Evolutionary conservation across 768 basidiomycete genomes (phyloP), one percentile per base, ranked within the genome.

Genomic region (Leucogyrophana mollusca): DNA sequence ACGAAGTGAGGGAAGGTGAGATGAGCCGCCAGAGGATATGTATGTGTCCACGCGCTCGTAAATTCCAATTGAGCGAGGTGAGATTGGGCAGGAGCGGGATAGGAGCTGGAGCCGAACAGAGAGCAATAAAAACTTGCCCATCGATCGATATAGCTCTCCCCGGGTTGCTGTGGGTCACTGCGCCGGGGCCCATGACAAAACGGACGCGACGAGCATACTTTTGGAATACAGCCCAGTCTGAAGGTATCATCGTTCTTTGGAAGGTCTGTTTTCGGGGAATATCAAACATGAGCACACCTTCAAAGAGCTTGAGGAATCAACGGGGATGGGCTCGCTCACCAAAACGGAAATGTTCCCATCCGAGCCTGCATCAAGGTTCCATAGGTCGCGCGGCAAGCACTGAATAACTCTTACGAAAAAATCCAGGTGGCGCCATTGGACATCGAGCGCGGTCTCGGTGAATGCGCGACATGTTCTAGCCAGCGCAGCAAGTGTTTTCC

Each of bases 311-410:
- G n/a, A n/a, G n/a, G n/a, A 30, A 30, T 30, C 6, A 30, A 13
- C 6, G 27, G 27, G 6, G 13, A 6, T 30, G 6, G 27, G 13
- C 13, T 30, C 7, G 13, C 27, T 30, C 13, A 30, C 27, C 13
- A 30, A 7, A 7, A 13, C 27, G 6, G 13, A 30, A 30, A 13
- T 7, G 27, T 30, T 6, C 27, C 13, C 27, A 7, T 30, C 27
- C 27, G 6, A 13, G 27, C 13, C 13, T 13, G 13, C 6, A 6
- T 30, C 43, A 2, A 47, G 41, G 46, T 16, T 55, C 64, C 61
- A 64, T 5, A 66, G 43, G 42, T 64, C 61, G 34, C 40, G 59
- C 33, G 62, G 64, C 45, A 64, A 57, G 35, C 55, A 57, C 36
- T 47, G 47, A 16, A 64, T 20, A 34, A 66, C 54, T 16, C 40